phyloP scores from a whole-genome alignment of 2,329 filamentous ascomycete species.

The Thielaviopsis ethacetica region DNA sequence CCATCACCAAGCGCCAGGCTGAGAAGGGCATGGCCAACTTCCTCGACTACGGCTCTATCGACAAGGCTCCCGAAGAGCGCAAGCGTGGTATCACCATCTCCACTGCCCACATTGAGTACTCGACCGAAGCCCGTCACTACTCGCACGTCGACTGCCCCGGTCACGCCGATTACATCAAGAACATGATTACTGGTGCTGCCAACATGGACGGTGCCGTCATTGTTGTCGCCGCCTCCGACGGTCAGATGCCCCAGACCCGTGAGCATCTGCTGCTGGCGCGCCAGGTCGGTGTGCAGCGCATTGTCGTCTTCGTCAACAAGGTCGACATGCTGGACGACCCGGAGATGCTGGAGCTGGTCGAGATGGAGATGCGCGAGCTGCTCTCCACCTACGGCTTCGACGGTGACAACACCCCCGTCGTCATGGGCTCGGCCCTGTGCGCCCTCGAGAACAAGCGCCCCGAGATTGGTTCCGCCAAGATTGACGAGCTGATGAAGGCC shows the following conservation, averaged over 20 bases:
- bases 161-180: conserved; percentile 99
- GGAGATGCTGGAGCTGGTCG: conserved; percentile 99
- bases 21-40: conserved; percentile 88
- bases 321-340: conserved; percentile 92
- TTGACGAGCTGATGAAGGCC: conserved; percentile 77
- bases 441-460: conserved; percentile 73
- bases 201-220: conserved; percentile 99
- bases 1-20: conserved; percentile 95
- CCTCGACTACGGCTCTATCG: conserved; percentile 94
- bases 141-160: conserved; percentile 99
- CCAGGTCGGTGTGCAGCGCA: conserved; percentile 94
- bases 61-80: conserved; percentile 97
- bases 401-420: conserved; percentile 91
- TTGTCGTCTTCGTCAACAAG: conserved; percentile 99
- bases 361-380: conserved; percentile 99
- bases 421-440: conserved; percentile 93
- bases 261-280: conserved; percentile 96
- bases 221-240: conserved; percentile 93
- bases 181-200: conserved; percentile 99
- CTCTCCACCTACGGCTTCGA: conserved; percentile 88
- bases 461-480: conserved; percentile 75
- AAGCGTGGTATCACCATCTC: conserved; percentile 99
- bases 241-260: conserved; percentile 98
- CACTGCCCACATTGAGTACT: conserved; percentile 95
- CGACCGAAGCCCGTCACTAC: conserved; percentile 88